Base-by-base conservation (phyloP, 78 protist genomes). In the Speleostelium caveatum region DNA sequence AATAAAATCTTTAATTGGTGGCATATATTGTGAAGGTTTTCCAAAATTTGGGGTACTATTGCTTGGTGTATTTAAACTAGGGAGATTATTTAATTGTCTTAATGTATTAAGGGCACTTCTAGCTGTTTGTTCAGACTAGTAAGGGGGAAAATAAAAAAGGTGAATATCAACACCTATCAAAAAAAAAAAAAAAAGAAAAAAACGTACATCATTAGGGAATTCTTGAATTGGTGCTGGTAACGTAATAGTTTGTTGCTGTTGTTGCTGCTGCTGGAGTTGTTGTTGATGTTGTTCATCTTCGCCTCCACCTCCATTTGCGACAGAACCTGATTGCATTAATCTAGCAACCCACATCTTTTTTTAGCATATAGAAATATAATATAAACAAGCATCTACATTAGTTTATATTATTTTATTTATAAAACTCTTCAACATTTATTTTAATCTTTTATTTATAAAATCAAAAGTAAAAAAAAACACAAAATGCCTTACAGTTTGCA, bases 401-500 rank as follows among this genome's bases (percentile, higher is more conserved):
- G 8, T 36, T 10, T 60, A 2, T 26, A 30, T 60, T 60, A 60
- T 2, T 30, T 30, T 14, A 65, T 21, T 17, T 26, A 39, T 14
- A 62, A 8, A 12, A 10, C 3, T 30, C 33, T 19, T 32, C 32
- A 62, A 24, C 33, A 32, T 32, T 24, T n/a, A 24, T 22, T 1
- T 6, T 61, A 10, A 32, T 7, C 21, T n/a, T 19, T 39, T 38
- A 1, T 39, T 21, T 39, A 35, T 39, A 65, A 38, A 35, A 24
- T 4, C 16, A 12, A 22, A 28, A 66, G 3, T 22, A 22, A 42
- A 28, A 42, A 32, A 71, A 14, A 51, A 26, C 2, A 26, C 51
- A 33, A n/a, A n/a, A n/a, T n/a, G n/a, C n/a, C n/a, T n/a, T 78
- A 79, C 88, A 79, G 59, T 35, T 67, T 79, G 88, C 17, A 79